Conservation (phyloP, 2,329 filamentous ascomycete genomes). For the Bipolaris sorokiniana region DNA sequence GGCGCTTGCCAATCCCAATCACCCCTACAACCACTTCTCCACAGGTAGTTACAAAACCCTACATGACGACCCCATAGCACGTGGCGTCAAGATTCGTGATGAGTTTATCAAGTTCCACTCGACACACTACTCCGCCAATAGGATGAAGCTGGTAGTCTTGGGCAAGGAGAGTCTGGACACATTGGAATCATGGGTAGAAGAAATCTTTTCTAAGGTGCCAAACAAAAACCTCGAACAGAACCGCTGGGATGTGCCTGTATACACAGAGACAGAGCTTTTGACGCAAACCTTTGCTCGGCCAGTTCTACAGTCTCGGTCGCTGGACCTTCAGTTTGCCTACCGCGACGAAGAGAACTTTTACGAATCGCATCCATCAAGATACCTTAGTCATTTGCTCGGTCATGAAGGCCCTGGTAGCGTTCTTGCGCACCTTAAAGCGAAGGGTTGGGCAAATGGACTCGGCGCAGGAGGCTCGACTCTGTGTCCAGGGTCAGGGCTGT, state of each 20-base stretch:
- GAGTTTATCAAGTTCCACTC: constrained; percentile 93
- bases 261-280: constrained; percentile 64
- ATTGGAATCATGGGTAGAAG: constrained; percentile 80
- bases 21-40: constrained; percentile 90
- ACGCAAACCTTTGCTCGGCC: constrained; percentile 87
- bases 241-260: constrained; percentile 70
- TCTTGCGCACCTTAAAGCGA: constrained; percentile 85
- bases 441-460: constrained; percentile 86
- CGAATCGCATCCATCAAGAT: constrained; percentile 81
- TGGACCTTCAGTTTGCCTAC: constrained; percentile 84
- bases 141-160: constrained; percentile 89
- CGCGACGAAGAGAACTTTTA: constrained; percentile 81
- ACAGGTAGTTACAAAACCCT: constrained; percentile 88
- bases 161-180: constrained; percentile 82
- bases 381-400: constrained; percentile 86
- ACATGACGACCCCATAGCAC: constrained; percentile 78
- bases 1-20: constrained; percentile 81
- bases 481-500: constrained; percentile 81
- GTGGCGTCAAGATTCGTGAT: constrained; percentile 82
- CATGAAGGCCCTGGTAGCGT: constrained; percentile 94
- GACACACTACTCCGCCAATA: constrained; percentile 88
- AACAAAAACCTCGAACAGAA: constrained; percentile 79
- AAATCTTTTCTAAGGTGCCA: constrained; percentile 79
- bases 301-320: constrained; percentile 82
- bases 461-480: constrained; percentile 77